Base-by-base conservation (phyloP, 306 rosid species). In the Lithocarpus polystachyus region DNA sequence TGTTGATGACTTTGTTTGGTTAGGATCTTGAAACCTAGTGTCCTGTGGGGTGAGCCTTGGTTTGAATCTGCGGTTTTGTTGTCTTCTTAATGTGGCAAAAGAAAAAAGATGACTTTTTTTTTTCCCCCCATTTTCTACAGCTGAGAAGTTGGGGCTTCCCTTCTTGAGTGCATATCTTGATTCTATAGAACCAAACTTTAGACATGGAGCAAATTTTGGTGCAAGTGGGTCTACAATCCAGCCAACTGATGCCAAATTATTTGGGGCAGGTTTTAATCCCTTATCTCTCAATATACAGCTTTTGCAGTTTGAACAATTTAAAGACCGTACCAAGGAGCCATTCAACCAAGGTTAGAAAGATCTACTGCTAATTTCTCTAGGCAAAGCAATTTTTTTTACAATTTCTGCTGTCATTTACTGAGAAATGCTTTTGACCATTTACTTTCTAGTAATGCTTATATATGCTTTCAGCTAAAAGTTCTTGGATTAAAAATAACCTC, bases 91-190 rank as follows among this genome's bases (percentile, higher is more conserved):
- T 11, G 43, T 37, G 43, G 43, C 43, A 37, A 37, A 37, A 37
- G 43, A 6, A 37, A 37, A 37, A 37, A 1, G 43, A 37, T 45
- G 15, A 45, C 15, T 11, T 56, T 20, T 5, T 31, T 60, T 65
- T 70, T 3, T n/a, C n/a, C n/a, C n/a, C n/a, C n/a, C 57, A 28
- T 7, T 69, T 8, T 76, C 20, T 69, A 77, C 84, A 76, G 84
- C 77, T 52, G 68, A 61, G 19, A 75, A 71, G 69, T 71, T 81
- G 60, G 69, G 74, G 2, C 62, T 81, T 60, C 81, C 74, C 28
- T 23, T 23, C 55, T 53, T 76, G 77, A 62, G 75, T 61, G 84
- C 84, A 14, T 81, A 81, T 76, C 54, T 81, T 60, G 84, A 81
- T 71, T 76, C 84, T 24, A 1, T 81, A 10, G 80, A 76, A 75